These are phyloP conservation scores for Anastatica hierochuntica DNA, from an alignment of 345 rosid genomes.

Conservation along the genomic window DNA sequence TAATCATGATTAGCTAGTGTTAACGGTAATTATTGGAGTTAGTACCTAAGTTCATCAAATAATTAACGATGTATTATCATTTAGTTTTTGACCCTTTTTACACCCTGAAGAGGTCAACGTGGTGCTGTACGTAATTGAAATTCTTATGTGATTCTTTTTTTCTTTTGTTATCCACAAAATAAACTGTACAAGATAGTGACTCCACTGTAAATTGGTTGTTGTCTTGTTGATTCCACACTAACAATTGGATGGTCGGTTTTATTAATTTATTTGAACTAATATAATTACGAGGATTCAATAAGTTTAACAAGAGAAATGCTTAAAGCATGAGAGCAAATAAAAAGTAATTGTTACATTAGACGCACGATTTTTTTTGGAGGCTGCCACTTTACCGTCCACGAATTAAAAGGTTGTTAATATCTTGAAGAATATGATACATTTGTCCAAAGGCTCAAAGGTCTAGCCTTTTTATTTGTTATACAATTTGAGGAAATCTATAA, in stretches of 20 bases:
- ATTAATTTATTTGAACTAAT: neutral
- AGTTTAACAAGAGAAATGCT: neutral
- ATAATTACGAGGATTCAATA: neutral
- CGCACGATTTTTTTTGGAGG: slow-evolving; percentile 23
- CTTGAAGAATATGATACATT: slow-evolving; percentile 6
- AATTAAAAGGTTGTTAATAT: slow-evolving; percentile 16
- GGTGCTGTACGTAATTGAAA: too few species aligned
- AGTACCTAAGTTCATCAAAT: neutral
- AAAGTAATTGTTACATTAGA: slow-evolving; percentile 21
- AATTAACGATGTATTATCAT: neutral
- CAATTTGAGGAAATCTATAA: neutral
- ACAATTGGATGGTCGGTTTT: slow-evolving; percentile 28
- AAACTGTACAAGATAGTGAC: slow-evolving; percentile 12
- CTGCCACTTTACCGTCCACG: slow-evolving; percentile 29
- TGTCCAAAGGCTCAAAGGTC: slow-evolving; percentile 9
- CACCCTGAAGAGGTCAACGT: too few species aligned
- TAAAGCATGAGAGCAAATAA: slow-evolving; percentile 17
- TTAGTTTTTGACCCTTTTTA: neutral
- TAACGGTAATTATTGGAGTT: slow-evolving; percentile 5
- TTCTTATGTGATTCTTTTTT: neutral
- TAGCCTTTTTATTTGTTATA: neutral
- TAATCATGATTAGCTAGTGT: neutral
- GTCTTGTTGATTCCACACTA: too few species aligned
- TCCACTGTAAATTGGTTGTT: neutral
- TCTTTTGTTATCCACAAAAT: neutral